These are phyloP conservation scores for Baorangia bicolor DNA, from an alignment of 768 basidiomycete species.

Conservation along the genomic window DNA sequence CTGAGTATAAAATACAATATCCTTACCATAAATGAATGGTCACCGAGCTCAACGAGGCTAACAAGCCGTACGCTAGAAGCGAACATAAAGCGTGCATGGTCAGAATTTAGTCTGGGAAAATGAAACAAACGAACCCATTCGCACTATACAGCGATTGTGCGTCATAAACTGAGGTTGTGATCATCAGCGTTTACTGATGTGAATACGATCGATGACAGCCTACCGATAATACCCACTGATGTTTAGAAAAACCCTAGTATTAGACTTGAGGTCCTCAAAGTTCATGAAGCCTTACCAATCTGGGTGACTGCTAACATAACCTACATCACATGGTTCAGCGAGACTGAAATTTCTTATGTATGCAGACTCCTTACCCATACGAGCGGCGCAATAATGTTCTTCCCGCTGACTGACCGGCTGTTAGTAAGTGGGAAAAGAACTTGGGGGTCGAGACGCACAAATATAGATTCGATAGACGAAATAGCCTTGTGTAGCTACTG, in stretches of 20 bases:
- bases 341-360: neutral
- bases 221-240: slow-evolving; percentile 4
- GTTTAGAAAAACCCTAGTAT: neutral
- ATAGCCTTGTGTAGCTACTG: slow-evolving; percentile 6
- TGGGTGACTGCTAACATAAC: slow-evolving; percentile 1
- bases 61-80: neutral
- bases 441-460: neutral
- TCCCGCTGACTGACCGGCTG: neutral
- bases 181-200: neutral
- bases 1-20: neutral
- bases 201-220: neutral
- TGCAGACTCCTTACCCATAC: slow-evolving; percentile 7
- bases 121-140: slow-evolving; percentile 1
- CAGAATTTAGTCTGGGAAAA: neutral
- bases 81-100: neutral
- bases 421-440: neutral
- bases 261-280: neutral
- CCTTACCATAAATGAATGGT: neutral
- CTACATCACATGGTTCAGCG: neutral
- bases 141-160: neutral
- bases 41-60: neutral
- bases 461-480: slow-evolving; percentile 14
- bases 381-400: neutral
- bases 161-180: slow-evolving; percentile 1
- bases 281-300: slow-evolving; percentile 2